These are phyloP conservation scores for Zangia roseola DNA, from an alignment of 768 basidiomycete genomes.

Conservation along the genomic window DNA sequence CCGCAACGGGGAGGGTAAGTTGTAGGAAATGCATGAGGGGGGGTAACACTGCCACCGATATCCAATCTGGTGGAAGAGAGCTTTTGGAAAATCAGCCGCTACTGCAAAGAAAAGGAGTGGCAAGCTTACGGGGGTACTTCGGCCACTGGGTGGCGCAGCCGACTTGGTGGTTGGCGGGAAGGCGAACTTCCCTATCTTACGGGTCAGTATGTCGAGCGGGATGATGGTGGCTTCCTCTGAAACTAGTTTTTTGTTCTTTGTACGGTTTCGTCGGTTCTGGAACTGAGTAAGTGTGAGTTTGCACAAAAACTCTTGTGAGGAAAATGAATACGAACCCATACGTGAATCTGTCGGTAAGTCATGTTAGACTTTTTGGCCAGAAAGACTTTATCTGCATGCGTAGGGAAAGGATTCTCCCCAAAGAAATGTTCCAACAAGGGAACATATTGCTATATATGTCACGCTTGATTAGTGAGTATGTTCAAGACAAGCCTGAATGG, in stretches of 20 bases:
- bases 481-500: too few species aligned
- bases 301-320: not conserved
- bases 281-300: constrained; percentile 37
- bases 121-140: constrained; percentile 4
- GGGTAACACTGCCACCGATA: constrained; percentile 13
- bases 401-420: constrained; percentile 46
- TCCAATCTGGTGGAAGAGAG: not conserved
- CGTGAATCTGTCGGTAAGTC: constrained; percentile 48
- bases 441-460: constrained; percentile 40
- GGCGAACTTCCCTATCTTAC: constrained; percentile 29
- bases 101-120: not conserved
- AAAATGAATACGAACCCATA: constrained; percentile 43
- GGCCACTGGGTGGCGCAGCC: not conserved
- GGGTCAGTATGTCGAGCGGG: constrained; percentile 13
- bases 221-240: constrained; percentile 21
- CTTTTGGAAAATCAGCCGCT: not conserved
- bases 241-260: constrained; percentile 20
- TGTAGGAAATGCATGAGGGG: constrained; percentile 24
- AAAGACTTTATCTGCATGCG: constrained; percentile 35
- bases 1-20: constrained; percentile 15
- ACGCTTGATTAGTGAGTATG: too few species aligned
- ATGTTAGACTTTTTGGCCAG: constrained; percentile 46
- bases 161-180: constrained; percentile 17
- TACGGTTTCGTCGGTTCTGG: constrained; percentile 45
- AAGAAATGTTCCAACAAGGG: constrained; percentile 51